These are phyloP conservation scores for Schizophyllum amplum DNA, from an alignment of 1,284 basidiomycete species.

Conservation along the genomic window DNA sequence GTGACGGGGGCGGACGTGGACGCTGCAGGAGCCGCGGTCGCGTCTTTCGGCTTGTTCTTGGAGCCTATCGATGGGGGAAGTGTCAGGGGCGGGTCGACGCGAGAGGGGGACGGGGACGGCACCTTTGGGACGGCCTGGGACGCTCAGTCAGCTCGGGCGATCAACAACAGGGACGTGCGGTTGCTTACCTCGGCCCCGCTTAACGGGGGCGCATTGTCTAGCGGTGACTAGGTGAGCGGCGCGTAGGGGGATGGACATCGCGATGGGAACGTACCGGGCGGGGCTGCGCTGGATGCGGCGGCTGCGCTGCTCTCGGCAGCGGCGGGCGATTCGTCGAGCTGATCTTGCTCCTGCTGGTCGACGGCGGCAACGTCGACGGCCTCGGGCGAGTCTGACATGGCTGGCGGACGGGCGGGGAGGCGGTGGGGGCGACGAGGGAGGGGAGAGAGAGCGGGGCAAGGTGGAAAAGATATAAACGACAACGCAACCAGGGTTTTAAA, in stretches of 20 bases:
- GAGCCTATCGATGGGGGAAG: slow-evolving; percentile 53
- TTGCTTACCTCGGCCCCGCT: slow-evolving; percentile 62
- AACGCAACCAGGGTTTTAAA: not conserved
- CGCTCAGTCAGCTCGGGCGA: not conserved
- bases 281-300: not conserved
- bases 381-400: slow-evolving; percentile 36
- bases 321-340: slow-evolving; percentile 26
- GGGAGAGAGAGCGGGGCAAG: slow-evolving; percentile 28
- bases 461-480: not conserved
- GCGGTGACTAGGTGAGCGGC: slow-evolving; percentile 10
- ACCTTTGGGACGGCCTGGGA: not conserved
- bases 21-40: slow-evolving; percentile 28
- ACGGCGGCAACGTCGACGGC: slow-evolving; percentile 29
- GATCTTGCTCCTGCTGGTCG: slow-evolving; percentile 28
- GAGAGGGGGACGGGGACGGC: not conserved
- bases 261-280: not conserved
- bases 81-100: not conserved
- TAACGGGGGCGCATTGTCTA: slow-evolving; percentile 28
- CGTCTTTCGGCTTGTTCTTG: slow-evolving; percentile 66
- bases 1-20: slow-evolving; percentile 26
- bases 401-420: slow-evolving; percentile 14
- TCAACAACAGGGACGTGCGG: not conserved
- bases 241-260: slow-evolving; percentile 13
- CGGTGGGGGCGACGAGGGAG: slow-evolving; percentile 22
- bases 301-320: slow-evolving; percentile 17